These are phyloP conservation scores for Russula olivacea DNA, from an alignment of 768 basidiomycete species.

Conservation along the genomic window DNA sequence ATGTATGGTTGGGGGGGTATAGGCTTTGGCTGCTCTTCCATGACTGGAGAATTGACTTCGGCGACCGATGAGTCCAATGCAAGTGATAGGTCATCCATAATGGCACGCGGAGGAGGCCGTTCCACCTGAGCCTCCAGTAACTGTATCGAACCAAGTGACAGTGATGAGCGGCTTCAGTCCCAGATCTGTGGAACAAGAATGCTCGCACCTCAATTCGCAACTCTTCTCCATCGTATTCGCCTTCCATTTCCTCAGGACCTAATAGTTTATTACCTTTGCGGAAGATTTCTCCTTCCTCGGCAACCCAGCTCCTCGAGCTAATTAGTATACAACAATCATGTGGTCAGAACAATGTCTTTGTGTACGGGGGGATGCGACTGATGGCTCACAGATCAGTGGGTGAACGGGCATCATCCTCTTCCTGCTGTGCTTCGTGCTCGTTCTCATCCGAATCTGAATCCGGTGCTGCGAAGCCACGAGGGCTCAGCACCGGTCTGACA, in stretches of 20 bases:
- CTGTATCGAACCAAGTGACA: constrained; percentile 34
- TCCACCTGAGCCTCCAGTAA: constrained; percentile 83
- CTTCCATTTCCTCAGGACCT: constrained; percentile 82
- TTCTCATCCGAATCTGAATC: constrained; percentile 45
- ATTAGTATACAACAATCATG: not conserved
- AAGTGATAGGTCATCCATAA: constrained; percentile 48
- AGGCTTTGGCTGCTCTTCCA: constrained; percentile 36
- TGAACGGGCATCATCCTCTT: constrained; percentile 26
- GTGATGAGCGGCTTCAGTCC: not conserved
- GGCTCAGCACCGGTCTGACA: constrained; percentile 66
- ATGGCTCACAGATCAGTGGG: constrained; percentile 22
- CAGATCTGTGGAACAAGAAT: constrained; percentile 6
- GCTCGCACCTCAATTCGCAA: constrained; percentile 65
- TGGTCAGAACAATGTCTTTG: not conserved
- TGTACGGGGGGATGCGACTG: not conserved
- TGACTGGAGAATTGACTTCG: constrained; percentile 17
- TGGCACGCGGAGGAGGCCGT: constrained; percentile 68
- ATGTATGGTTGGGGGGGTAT: constrained; percentile 55
- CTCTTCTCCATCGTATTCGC: constrained; percentile 84
- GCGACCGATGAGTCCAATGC: constrained; percentile 21
- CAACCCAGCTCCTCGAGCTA: constrained; percentile 76
- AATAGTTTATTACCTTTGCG: constrained; percentile 79
- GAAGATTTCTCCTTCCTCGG: constrained; percentile 96
- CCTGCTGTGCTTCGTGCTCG: constrained; percentile 40
- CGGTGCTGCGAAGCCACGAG: constrained; percentile 31